These are phyloP conservation scores for Cryptosporidium xiaoi DNA, from an alignment of 169 alveolate genomes.

Conservation along the genomic window DNA sequence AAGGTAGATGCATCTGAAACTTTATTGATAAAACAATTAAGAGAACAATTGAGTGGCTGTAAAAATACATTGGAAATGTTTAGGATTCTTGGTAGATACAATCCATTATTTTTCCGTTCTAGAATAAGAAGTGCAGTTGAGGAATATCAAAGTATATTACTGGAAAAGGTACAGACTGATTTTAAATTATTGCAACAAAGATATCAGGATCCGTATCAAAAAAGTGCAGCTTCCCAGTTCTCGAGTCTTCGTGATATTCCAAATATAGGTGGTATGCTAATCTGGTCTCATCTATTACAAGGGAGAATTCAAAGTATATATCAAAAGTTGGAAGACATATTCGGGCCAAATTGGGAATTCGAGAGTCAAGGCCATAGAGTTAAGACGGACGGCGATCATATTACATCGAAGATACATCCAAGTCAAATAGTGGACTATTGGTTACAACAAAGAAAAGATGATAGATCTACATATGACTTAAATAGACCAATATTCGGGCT, in stretches of 20 bases:
- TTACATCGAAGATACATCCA: slow-evolving; percentile 85
- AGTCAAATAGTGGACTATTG: slow-evolving; percentile 85
- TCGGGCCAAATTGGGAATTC: slow-evolving; percentile 72
- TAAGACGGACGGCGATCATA: slow-evolving; percentile 91
- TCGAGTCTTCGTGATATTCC: slow-evolving; percentile 94
- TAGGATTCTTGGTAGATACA: slow-evolving; percentile 93
- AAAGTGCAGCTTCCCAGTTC: slow-evolving; percentile 89
- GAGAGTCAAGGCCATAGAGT: slow-evolving; percentile 86
- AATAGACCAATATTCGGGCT: slow-evolving; percentile 83
- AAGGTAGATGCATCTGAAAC: slow-evolving; percentile 94
- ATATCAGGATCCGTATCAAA: slow-evolving; percentile 89
- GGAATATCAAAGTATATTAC: slow-evolving; percentile 94
- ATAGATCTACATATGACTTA: slow-evolving; percentile 77
- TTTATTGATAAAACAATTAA: slow-evolving; percentile 91
- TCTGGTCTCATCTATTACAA: slow-evolving; percentile 93
- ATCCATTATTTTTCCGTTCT: slow-evolving; percentile 94
- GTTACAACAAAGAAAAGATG: slow-evolving; percentile 84
- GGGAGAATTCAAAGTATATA: slow-evolving; percentile 94
- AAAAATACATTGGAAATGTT: slow-evolving; percentile 96
- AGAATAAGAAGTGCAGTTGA: slow-evolving; percentile 96
- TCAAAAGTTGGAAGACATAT: slow-evolving; percentile 82
- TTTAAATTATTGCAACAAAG: slow-evolving; percentile 89
- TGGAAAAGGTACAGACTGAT: slow-evolving; percentile 91
- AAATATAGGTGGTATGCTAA: slow-evolving; percentile 91
- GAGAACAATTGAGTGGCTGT: slow-evolving; percentile 95